Percentiles rank a stretch among this genome's conserved stretches.
These are phyloP conservation scores for Sclerotinia borealis DNA, from an alignment of 2,329 filamentous ascomycete genomes.

Conservation along the genomic window DNA sequence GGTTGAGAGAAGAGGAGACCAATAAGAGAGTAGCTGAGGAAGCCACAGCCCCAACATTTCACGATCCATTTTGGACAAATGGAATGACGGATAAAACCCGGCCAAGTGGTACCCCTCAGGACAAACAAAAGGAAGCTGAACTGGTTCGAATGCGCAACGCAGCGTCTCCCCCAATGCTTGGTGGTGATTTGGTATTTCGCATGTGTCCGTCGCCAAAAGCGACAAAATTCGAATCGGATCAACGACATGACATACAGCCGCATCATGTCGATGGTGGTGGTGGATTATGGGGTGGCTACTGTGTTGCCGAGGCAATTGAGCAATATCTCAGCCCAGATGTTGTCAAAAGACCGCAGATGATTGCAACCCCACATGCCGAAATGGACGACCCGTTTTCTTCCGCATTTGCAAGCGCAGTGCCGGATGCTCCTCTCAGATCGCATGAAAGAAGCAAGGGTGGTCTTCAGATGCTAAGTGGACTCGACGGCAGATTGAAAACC, in stretches of 20 bases:
- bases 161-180: conserved; percentile 78
- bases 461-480: conserved; percentile 30
- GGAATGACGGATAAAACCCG: conserved; percentile 28
- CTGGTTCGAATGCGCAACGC: conserved; percentile 51
- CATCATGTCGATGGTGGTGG: conserved; percentile 52
- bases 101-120: conserved; percentile 15
- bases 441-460: conserved; percentile 16
- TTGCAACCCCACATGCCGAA: conserved; percentile 35
- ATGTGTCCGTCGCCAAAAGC: conserved; percentile 76
- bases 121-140: conserved; percentile 29
- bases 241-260: conserved; percentile 49
- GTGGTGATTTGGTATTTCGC: conserved; percentile 72
- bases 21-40: conserved; percentile 32
- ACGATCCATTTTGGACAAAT: conserved; percentile 34
- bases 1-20: conserved; percentile 31
- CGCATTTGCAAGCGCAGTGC: conserved; percentile 23
- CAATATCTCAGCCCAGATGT: conserved; percentile 32
- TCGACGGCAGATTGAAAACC: conserved; percentile 27
- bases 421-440: conserved; percentile 9
- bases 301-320: conserved; percentile 38
- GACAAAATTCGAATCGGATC: conserved; percentile 76
- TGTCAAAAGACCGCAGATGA: conserved; percentile 28
- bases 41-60: conserved; percentile 29
- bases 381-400: conserved; percentile 33
- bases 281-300: conserved; percentile 75